A percentile compares a stretch with the other conserved stretches of the same genome.
These are phyloP conservation scores for Luzula sylvatica DNA, from an alignment of 176 grass and related monocot species.

Conservation along the genomic window DNA sequence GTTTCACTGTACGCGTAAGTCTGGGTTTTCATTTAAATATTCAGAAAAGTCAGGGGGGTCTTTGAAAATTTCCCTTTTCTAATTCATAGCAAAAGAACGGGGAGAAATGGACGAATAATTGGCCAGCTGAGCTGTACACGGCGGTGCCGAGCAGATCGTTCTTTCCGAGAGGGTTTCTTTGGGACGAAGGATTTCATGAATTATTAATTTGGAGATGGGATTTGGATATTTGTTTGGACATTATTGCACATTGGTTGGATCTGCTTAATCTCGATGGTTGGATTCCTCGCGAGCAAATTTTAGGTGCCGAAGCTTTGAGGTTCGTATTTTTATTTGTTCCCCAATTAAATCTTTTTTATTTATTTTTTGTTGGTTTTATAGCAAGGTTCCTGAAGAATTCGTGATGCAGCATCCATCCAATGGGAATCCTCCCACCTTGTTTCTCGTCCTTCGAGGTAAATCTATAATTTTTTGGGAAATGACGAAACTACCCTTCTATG, in stretches of 20 bases:
- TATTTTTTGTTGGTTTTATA: conserved; percentile 30
- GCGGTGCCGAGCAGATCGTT: conserved; percentile 95
- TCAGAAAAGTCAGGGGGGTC: neutral
- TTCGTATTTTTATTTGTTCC: no score
- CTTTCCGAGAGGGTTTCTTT: conserved; percentile 93
- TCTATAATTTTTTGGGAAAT: neutral
- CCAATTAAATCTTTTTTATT: conserved; percentile 24
- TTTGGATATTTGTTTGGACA: conserved; percentile 90
- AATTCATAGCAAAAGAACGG: conserved; percentile 69
- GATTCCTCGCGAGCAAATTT: conserved; percentile 97
- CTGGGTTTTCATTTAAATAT: no score
- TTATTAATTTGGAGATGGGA: conserved; percentile 86
- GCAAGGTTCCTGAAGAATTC: conserved; percentile 92
- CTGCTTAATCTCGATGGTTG: conserved; percentile 92
- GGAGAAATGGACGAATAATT: conserved; percentile 82
- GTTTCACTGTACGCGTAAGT: conserved; percentile 91
- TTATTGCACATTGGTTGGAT: conserved; percentile 97
- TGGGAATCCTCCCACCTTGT: conserved; percentile 92
- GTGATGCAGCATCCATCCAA: conserved; percentile 93
- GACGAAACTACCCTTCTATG: no score
- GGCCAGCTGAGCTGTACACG: conserved; percentile 80
- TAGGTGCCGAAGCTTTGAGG: conserved; percentile 97
- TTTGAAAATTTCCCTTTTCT: neutral
- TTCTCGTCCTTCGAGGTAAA: conserved; percentile 74
- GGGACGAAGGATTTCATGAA: conserved; percentile 98